A percentile compares a stretch with the other conserved stretches of the same genome.
Evolutionary conservation across 1,139 yeast genomes (phyloP).

Genomic region (Taphrina populina): DNA sequence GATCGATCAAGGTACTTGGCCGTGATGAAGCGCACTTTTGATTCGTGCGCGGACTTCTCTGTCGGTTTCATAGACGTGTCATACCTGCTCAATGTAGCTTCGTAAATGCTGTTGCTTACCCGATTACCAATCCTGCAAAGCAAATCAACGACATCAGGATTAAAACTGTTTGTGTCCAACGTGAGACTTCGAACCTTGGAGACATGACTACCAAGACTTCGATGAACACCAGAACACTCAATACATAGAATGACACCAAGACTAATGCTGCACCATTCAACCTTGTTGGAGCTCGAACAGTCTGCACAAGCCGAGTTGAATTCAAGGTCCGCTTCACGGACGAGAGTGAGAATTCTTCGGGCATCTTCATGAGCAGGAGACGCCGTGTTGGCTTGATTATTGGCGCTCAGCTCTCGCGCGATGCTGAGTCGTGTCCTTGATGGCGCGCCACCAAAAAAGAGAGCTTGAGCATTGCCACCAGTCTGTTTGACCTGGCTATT

Average conservation of each 20-base stretch:
- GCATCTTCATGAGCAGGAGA: constrained; percentile 17
- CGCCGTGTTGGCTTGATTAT: constrained; percentile 13
- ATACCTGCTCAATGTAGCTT: constrained; percentile 44
- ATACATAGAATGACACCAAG: constrained; percentile 72
- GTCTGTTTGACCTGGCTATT: constrained; percentile 23
- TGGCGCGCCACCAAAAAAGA: constrained; percentile 22
- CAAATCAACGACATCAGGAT: constrained; percentile 57
- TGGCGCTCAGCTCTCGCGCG: constrained; percentile 15
- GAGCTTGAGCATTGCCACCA: constrained; percentile 27
- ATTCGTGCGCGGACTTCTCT: constrained; percentile 37
- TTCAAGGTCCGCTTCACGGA: constrained; percentile 54
- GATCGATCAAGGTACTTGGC: constrained; percentile 50
- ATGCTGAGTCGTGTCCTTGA: constrained; percentile 18
- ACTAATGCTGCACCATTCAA: constrained; percentile 88
- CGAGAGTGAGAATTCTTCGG: constrained; percentile 46
- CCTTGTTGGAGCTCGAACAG: constrained; percentile 62
- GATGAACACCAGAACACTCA: constrained; percentile 74
- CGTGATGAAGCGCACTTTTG: constrained; percentile 43
- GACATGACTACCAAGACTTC: constrained; percentile 70
- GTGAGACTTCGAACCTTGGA: constrained; percentile 79
- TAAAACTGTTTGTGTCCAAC: constrained; percentile 68
- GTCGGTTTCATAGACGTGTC: constrained; percentile 46
- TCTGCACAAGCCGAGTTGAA: constrained; percentile 69
- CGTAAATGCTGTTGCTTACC: constrained; percentile 61
- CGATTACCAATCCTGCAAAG: constrained; percentile 66